phyloP scores from a whole-genome alignment of 768 basidiomycete species.

The Termitomyces sp. region DNA sequence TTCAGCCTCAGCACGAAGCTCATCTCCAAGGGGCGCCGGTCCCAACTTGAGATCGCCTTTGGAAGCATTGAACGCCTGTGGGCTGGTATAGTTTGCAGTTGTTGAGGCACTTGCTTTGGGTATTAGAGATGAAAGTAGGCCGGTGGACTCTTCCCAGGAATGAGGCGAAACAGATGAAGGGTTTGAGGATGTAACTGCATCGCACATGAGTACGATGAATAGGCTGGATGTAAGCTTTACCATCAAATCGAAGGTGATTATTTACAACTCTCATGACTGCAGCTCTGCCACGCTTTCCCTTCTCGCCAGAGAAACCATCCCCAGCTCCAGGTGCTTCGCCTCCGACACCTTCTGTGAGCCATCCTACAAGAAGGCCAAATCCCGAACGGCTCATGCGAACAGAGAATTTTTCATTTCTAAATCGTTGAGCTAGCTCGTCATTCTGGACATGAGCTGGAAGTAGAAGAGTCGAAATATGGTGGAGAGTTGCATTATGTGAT shows the following conservation, averaged over 20 bases:
- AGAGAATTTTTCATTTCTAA: constrained; percentile 87
- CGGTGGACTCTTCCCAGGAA: constrained; percentile 85
- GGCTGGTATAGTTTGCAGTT: constrained; percentile 45
- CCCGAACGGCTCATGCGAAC: constrained; percentile 89
- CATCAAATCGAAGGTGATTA: constrained; percentile 87
- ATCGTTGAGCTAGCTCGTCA: constrained; percentile 79
- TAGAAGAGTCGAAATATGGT: constrained; percentile 76
- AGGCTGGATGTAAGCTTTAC: constrained; percentile 38
- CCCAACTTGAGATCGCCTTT: constrained; percentile 85
- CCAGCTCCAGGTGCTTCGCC: constrained; percentile 82
- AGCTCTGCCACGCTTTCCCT: constrained; percentile 81
- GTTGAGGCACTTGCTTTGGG: constrained; percentile 54
- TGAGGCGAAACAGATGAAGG: constrained; percentile 58
- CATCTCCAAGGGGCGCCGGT: constrained; percentile 72
- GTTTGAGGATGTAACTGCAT: constrained; percentile 65
- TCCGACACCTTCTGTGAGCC: constrained; percentile 91
- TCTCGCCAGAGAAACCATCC: constrained; percentile 75
- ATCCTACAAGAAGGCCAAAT: constrained; percentile 88
- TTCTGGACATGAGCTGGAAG: constrained; percentile 82
- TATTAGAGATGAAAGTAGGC: constrained; percentile 74
- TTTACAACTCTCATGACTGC: constrained; percentile 93
- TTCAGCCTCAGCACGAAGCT: constrained; percentile 77
- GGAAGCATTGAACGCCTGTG: constrained; percentile 71
- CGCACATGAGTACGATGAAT: constrained; percentile 17
- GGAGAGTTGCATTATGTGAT: constrained; percentile 64